Conservation (phyloP, 2,329 filamentous ascomycete species). For the Penicillium sp. region DNA sequence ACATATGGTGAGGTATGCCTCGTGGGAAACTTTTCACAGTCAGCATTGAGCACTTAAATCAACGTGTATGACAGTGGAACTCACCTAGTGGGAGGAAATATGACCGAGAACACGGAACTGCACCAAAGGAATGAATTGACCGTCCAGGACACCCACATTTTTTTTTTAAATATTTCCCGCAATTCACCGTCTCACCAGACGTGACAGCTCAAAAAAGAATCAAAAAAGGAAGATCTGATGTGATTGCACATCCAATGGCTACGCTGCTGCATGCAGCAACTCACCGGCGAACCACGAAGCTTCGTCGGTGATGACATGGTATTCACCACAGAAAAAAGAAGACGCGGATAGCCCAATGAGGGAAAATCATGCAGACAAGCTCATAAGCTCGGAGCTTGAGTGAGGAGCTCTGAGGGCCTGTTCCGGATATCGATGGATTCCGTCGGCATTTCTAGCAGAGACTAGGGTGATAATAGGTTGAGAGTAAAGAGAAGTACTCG, state of each 20-base stretch:
- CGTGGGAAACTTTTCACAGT: background rate
- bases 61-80: background rate
- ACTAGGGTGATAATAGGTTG: background rate
- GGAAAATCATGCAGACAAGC: background rate
- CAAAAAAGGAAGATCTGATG: background rate
- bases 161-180: background rate
- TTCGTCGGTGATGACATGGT: conserved; percentile 6
- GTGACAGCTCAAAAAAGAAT: background rate
- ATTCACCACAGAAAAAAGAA: background rate
- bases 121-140: background rate
- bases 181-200: background rate
- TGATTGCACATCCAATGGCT: background rate
- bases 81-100: background rate
- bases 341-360: background rate
- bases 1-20: background rate
- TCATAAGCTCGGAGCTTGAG: conserved; percentile 1
- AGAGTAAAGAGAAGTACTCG: background rate
- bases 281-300: too few relatives aligned
- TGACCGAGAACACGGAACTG: background rate
- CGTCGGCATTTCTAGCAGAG: background rate
- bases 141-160: too few relatives aligned
- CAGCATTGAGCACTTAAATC: too few relatives aligned
- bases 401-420: conserved; percentile 1
- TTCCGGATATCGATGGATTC: background rate
- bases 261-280: background rate